Conservation (phyloP, 495 filamentous ascomycete genomes). For the Margaritispora aquatica region DNA sequence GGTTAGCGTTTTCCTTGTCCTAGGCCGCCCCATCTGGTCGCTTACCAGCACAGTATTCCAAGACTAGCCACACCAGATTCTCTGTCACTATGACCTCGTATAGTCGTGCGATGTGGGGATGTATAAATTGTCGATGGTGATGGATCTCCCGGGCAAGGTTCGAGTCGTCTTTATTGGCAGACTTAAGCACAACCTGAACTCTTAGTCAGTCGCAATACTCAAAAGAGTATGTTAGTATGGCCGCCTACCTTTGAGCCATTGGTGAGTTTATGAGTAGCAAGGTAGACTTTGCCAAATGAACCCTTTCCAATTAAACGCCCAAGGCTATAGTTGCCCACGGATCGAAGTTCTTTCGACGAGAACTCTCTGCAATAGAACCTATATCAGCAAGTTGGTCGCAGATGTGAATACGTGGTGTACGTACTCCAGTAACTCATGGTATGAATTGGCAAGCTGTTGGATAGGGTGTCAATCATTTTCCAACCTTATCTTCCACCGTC, state of each 20-base stretch:
- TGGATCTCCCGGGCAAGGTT: slow-evolving; percentile 97
- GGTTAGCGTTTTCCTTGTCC: slow-evolving; percentile 11
- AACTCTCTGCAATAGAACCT: slow-evolving; percentile 64
- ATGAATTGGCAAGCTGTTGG: slow-evolving; percentile 84
- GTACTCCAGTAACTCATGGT: slow-evolving; percentile 92
- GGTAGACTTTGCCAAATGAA: slow-evolving; percentile 96
- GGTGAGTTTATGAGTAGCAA: slow-evolving; percentile 94
- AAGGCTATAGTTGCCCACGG: slow-evolving; percentile 90
- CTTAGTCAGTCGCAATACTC: slow-evolving; percentile 5
- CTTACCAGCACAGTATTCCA: slow-evolving; percentile 95
- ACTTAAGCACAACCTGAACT: slow-evolving; percentile 88
- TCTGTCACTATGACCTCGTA: slow-evolving; percentile 99
- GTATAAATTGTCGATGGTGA: slow-evolving; percentile 94
- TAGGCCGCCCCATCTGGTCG: neutral
- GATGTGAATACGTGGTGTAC: slow-evolving; percentile 26
- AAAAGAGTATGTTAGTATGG: neutral
- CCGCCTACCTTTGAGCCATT: slow-evolving; percentile 89
- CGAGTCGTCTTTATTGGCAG: slow-evolving; percentile 89
- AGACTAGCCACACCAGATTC: slow-evolving; percentile 85
- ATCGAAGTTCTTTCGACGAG: slow-evolving; percentile 81
- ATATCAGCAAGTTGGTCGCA: slow-evolving; percentile 8
- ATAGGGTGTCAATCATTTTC: slow-evolving; percentile 14
- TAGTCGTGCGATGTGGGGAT: slow-evolving; percentile 92
- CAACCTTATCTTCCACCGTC: slow-evolving; percentile 11
- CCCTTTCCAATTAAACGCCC: slow-evolving; percentile 93